These are phyloP conservation scores for Fusarium poae DNA, from an alignment of 2,329 filamentous ascomycete species.

Conservation along the genomic window DNA sequence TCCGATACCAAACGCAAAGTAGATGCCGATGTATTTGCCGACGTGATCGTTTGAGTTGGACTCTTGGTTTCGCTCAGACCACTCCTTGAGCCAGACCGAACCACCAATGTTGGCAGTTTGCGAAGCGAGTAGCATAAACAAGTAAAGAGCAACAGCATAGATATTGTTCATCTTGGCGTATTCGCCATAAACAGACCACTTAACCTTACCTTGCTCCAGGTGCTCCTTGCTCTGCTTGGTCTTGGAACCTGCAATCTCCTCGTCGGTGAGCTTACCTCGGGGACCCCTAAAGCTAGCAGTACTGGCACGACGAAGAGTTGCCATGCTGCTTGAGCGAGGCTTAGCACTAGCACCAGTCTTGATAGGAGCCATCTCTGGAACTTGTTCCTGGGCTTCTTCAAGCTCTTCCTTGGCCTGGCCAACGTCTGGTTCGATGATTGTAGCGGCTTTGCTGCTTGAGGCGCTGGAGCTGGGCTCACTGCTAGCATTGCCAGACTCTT, in stretches of 20 bases:
- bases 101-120: constrained; percentile 87
- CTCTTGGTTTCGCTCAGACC: constrained; percentile 83
- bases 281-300: constrained; percentile 90
- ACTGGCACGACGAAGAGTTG: constrained; percentile 88
- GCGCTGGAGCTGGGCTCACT: constrained; percentile 60
- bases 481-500: constrained; percentile 61
- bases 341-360: constrained; percentile 67
- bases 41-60: constrained; percentile 78
- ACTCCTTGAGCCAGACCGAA: constrained; percentile 93
- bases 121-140: constrained; percentile 80
- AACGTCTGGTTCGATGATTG: constrained; percentile 65
- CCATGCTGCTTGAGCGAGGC: constrained; percentile 76
- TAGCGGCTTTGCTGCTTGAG: constrained; percentile 67
- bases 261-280: constrained; percentile 85
- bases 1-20: constrained; percentile 94
- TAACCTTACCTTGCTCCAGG: constrained; percentile 95
- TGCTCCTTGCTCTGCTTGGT: constrained; percentile 90
- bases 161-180: constrained; percentile 97
- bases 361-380: constrained; percentile 83
- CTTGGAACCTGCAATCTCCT: constrained; percentile 81
- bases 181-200: constrained; percentile 91
- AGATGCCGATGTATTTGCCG: constrained; percentile 93
- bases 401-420: constrained; percentile 73
- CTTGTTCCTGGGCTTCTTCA: constrained; percentile 81
- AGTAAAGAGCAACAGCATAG: constrained; percentile 83